Conservation (phyloP, 805 yeast genomes). For the Scheffersomyces coipomensis region DNA sequence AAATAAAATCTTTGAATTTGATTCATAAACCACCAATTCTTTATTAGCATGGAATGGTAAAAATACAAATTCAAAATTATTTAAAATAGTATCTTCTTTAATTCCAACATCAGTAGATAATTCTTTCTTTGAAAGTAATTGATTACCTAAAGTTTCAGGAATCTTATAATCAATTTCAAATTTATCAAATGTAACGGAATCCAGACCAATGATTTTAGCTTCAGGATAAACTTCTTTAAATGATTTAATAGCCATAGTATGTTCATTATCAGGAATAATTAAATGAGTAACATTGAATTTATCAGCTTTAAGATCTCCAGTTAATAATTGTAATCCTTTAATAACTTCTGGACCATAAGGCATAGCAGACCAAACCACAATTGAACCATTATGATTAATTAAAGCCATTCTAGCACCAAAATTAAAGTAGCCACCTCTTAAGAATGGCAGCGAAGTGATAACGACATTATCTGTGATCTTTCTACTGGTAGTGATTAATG, state of each 20-base stretch:
- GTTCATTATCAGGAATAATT: slow-evolving; percentile 63
- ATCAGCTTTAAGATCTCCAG: slow-evolving; percentile 26
- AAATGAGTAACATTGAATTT: slow-evolving; percentile 44
- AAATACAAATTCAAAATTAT: slow-evolving; percentile 53
- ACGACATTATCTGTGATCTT: slow-evolving; percentile 33
- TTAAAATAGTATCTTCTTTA: slow-evolving; percentile 32
- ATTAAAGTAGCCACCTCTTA: slow-evolving; percentile 26
- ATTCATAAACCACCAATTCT: slow-evolving; percentile 55
- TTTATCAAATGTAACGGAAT: slow-evolving; percentile 24
- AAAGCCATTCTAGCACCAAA: slow-evolving; percentile 45
- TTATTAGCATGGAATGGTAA: slow-evolving; percentile 57
- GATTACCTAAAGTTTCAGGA: slow-evolving; percentile 31
- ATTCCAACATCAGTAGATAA: slow-evolving; percentile 30
- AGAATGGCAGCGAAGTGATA: slow-evolving; percentile 33
- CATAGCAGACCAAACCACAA: slow-evolving; percentile 57
- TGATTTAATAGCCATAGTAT: slow-evolving; percentile 58
- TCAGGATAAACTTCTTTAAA: slow-evolving; percentile 51
- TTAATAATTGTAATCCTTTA: slow-evolving; percentile 31
- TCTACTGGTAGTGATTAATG: slow-evolving; percentile 28
- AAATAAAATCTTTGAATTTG: slow-evolving; percentile 45
- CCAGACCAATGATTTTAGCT: slow-evolving; percentile 55
- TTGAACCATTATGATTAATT: slow-evolving; percentile 24
- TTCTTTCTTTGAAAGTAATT: slow-evolving; percentile 17
- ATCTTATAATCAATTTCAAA: slow-evolving; percentile 44
- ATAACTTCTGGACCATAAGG: slow-evolving; percentile 51